Conservation (phyloP, 805 yeast species). For the Vanderwaltozyma polyspora region DNA sequence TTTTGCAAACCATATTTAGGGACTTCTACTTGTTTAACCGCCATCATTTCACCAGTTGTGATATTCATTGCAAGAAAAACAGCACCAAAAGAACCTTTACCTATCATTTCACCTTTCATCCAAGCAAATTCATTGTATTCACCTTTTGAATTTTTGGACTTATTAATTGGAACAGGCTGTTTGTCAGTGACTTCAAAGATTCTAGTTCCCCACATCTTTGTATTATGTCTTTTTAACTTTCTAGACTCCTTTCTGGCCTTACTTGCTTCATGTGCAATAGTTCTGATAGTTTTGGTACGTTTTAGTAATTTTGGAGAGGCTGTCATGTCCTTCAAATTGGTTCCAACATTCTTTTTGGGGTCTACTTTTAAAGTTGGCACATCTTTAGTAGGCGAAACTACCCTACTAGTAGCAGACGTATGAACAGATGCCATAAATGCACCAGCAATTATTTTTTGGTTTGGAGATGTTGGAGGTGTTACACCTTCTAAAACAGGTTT, state of each 20-base stretch:
- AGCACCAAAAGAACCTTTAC: constrained; percentile 92
- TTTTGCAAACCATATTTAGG: constrained; percentile 35
- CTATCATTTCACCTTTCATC: constrained; percentile 95
- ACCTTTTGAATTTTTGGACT: constrained; percentile 53
- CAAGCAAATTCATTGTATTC: constrained; percentile 82
- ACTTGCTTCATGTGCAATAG: constrained; percentile 85
- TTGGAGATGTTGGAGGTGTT: constrained; percentile 47
- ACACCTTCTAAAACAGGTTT: constrained; percentile 75
- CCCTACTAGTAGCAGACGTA: background rate
- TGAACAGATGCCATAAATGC: background rate
- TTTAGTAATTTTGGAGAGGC: constrained; percentile 26
- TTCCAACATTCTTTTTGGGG: background rate
- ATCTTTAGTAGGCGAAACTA: no score
- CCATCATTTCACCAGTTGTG: constrained; percentile 97
- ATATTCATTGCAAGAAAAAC: constrained; percentile 87
- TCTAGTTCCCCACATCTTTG: constrained; percentile 96
- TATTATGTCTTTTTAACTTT: constrained; percentile 57
- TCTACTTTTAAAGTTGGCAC: background rate
- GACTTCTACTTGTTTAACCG: constrained; percentile 86
- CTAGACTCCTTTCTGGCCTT: constrained; percentile 38
- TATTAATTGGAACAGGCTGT: constrained; percentile 54
- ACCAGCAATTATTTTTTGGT: constrained; percentile 1
- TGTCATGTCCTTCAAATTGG: background rate
- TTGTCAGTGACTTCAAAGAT: constrained; percentile 82
- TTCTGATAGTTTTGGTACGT: constrained; percentile 83